Percentiles rank a stretch among this genome's conserved stretches.
Conservation (phyloP, 768 basidiomycete species). For the Gelatoporia subvermispora region DNA sequence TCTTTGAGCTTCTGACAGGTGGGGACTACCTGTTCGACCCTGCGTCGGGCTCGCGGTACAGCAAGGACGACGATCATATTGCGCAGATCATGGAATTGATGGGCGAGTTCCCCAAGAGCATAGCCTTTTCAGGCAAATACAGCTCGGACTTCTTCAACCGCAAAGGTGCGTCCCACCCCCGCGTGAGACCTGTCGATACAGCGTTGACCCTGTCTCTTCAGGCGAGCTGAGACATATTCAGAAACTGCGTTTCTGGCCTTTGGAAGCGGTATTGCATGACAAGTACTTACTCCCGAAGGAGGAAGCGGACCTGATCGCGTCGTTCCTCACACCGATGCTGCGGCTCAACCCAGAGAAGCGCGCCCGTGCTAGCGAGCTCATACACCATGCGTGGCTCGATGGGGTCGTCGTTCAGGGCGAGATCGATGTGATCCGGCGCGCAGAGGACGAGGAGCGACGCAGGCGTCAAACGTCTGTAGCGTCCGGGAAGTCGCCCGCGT, state of each 20-base stretch:
- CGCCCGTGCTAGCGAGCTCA: conserved; percentile 82
- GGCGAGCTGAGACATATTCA: conserved; percentile 91
- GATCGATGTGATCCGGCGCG: conserved; percentile 69
- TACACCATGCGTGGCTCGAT: conserved; percentile 84
- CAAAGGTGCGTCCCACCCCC: conserved; percentile 55
- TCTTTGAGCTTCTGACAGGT: conserved; percentile 93
- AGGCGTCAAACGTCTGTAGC: conserved; percentile 28
- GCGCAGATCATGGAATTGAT: conserved; percentile 97
- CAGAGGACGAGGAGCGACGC: conserved; percentile 49
- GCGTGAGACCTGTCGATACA: not conserved
- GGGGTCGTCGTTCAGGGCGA: conserved; percentile 86
- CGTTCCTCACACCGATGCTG: conserved; percentile 88
- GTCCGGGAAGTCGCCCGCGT: conserved; percentile 13
- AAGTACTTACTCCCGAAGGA: conserved; percentile 89
- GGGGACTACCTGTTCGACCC: conserved; percentile 99
- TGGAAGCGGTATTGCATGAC: conserved; percentile 78
- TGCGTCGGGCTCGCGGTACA: conserved; percentile 88
- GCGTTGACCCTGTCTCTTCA: conserved; percentile 15
- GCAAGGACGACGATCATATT: conserved; percentile 95
- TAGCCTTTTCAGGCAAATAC: conserved; percentile 91
- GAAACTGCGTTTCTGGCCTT: conserved; percentile 90
- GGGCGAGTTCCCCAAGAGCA: conserved; percentile 78
- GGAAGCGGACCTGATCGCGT: conserved; percentile 77
- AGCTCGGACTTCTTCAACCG: conserved; percentile 93
- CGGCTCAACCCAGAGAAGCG: conserved; percentile 84